Base-by-base conservation (phyloP, 169 alveolate species). In the Eimeria sp. region DNA sequence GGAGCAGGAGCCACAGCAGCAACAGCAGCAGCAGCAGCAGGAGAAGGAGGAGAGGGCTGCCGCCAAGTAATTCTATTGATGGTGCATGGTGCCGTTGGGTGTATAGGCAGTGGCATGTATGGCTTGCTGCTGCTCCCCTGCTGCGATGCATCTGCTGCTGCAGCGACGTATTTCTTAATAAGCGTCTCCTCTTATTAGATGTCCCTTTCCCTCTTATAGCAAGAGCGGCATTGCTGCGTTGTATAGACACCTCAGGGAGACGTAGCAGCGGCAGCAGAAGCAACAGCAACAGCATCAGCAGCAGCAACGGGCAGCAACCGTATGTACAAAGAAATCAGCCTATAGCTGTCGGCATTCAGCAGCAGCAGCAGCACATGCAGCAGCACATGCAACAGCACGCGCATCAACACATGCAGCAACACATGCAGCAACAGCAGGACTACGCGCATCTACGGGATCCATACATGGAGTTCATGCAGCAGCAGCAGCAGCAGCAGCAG, bases 91-190 rank as follows among this genome's bases (percentile, higher is more conserved):
- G 90, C 25, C 70, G 43, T 14, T 82, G 90, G 90, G 72, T 82
- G 51, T 30, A 25, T 25, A 45, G 47, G 25, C 90, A 82, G 90
- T 82, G 70, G 70, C 25, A 9, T 49, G 43, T 22, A 13, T 82
- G 70, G 70, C 30, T n/a, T 51, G 90, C 65, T 51, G 90, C 90
- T 82, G 90, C 90, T 82, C 90, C 90, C 27, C 34, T 82, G 90
- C 90, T 82, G 90, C 90, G 72, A 2, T 22, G 63, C n/a, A 45
- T 82, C 90, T 13, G 72, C 90, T n/a, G 90, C 90, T 10, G 54
- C 90, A 82, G 90, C 90, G 9, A n/a, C 16, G 16, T 22, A 51
- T 47, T 82, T 25, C 25, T 47, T 16, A n/a, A 11, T 6, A 49
- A 82, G 18, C 70, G 90, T 10, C 51, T 47, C 47, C 10, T 82